Base-by-base conservation (phyloP, 257 asterid species). In the Forsythia viridissima region DNA sequence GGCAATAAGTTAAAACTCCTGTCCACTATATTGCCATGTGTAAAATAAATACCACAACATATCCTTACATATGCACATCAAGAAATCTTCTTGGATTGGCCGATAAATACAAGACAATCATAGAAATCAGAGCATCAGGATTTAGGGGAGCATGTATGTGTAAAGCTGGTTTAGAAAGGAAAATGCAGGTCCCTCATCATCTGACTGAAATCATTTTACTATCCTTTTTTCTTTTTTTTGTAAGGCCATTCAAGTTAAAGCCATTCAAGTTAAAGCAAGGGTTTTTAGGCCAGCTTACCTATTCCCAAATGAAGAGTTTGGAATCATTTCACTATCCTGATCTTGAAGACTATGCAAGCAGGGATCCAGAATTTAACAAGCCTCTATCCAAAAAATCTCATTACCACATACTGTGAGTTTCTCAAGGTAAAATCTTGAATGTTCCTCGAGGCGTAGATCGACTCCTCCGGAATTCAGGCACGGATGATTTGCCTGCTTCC, bases 371-470 rank as follows among this genome's bases (percentile, higher is more conserved):
- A 57, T 76, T 46, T 51, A 70, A 70, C 74, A 74, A 73, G 71
- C 21, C 24, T 74, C 75, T 84, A 79, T 82, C 80, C 88, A 18
- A 86, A 71, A 75, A 78, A 59, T 66, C 84, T 73, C 81, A 73
- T 40, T 77, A 83, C 79, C 48, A 42, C 74, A 77, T 70, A 80
- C 82, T 76, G 74, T 38, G 39, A 43, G 21, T 34, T 67, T 71
- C 67, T 67, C 43, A 83, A 67, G 84, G 75, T 83, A 89, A 85
- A 77, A 90, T 73, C 77, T 89, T 83, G 75, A 87, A 87, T 76
- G 90, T 92, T 30, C 97, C 98, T 11, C 96, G 94, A 72, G 97
- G 96, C n/a, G 95, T 91, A 36, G 98, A 92, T 87, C 83, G 86
- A 85, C 97, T 92, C 84, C 98, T 86, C 52, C 85, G 90, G 40